Evolutionary conservation across 225 moss, liverwort and hornwort species (phyloP).

Genomic region (Climacium dendroides): DNA sequence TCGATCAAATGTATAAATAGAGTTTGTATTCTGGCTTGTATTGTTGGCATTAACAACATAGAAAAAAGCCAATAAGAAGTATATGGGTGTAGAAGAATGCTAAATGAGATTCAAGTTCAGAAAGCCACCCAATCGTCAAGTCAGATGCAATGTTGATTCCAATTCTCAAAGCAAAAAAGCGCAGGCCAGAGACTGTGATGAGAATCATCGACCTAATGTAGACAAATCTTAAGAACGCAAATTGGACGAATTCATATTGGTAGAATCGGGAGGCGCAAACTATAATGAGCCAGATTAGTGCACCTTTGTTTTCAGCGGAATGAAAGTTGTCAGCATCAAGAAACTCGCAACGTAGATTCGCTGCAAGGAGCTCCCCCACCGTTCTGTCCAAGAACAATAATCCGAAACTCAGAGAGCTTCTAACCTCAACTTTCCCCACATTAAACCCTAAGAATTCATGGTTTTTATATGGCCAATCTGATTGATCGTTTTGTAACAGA

Average conservation of each 20-base stretch:
- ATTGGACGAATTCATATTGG: background rate
- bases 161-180: background rate
- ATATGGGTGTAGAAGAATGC: background rate
- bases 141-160: background rate
- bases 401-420: background rate
- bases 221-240: background rate
- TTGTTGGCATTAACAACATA: background rate
- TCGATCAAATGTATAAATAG: background rate
- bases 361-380: conserved; percentile 56
- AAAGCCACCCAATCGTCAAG: background rate
- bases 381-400: conserved; percentile 28
- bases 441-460: background rate
- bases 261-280: background rate
- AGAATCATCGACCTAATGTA: background rate
- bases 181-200: background rate
- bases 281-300: background rate
- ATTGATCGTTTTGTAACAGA: background rate
- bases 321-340: conserved; percentile 82
- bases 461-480: background rate
- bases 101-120: background rate
- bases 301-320: conserved; percentile 60
- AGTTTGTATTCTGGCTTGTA: background rate
- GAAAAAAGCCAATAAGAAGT: background rate
- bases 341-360: conserved; percentile 35
- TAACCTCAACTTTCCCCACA: background rate